These are phyloP conservation scores for Catharanthus roseus DNA, from an alignment of 257 asterid genomes.

Conservation along the genomic window DNA sequence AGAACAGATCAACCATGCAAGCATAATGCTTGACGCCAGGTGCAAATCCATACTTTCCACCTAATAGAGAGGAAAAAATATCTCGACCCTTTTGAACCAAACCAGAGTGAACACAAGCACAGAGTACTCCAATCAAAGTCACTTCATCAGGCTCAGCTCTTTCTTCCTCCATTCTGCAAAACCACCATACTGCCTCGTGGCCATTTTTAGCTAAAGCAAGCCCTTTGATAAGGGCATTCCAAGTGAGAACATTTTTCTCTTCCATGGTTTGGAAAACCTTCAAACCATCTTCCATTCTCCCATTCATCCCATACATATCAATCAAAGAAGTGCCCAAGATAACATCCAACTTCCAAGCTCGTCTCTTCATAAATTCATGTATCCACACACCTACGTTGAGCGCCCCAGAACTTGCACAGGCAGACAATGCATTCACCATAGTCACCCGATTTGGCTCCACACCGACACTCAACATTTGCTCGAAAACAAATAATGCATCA, in stretches of 20 bases:
- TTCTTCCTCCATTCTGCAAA: slow-evolving; percentile 45
- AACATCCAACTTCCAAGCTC: slow-evolving; percentile 58
- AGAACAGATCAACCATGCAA: slow-evolving; percentile 61
- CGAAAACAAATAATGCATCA: slow-evolving; percentile 51
- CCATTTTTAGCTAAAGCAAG: slow-evolving; percentile 57
- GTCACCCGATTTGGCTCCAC: slow-evolving; percentile 69
- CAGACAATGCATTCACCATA: slow-evolving; percentile 60
- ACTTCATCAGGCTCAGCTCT: slow-evolving; percentile 49
- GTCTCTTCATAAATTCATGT: slow-evolving; percentile 39
- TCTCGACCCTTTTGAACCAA: slow-evolving; percentile 34
- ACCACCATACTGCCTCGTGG: slow-evolving; percentile 50
- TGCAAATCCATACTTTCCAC: slow-evolving; percentile 41
- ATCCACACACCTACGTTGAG: slow-evolving; percentile 54
- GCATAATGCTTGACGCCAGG: slow-evolving; percentile 59
- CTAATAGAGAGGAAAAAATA: slow-evolving; percentile 42
- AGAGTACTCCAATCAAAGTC: slow-evolving; percentile 50
- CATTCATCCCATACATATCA: slow-evolving; percentile 66
- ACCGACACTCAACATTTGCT: slow-evolving; percentile 44
- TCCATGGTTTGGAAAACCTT: slow-evolving; percentile 43
- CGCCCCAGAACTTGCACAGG: slow-evolving; percentile 54
- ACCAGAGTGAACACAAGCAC: slow-evolving; percentile 61
- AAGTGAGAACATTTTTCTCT: slow-evolving; percentile 48
- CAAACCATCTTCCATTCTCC: slow-evolving; percentile 40
- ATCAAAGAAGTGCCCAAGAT: slow-evolving; percentile 70
- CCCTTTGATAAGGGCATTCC: slow-evolving; percentile 68